A percentile compares a stretch with the other conserved stretches of the same genome.
Conservation (phyloP, 2,329 filamentous ascomycete genomes). For the Fusarium dlaminii region DNA sequence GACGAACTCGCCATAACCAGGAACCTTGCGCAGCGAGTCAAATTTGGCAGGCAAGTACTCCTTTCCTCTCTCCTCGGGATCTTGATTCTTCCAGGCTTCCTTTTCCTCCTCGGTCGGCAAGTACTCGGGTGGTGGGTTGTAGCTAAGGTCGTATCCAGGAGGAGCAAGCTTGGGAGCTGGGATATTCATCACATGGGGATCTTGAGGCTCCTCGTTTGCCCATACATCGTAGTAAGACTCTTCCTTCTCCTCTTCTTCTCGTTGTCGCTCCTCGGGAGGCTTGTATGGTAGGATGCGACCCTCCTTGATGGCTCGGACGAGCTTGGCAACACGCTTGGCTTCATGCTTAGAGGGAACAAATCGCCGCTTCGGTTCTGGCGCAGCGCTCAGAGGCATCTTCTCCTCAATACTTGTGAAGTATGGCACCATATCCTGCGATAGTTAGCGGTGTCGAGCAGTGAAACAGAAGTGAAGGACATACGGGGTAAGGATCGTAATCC, state of each 20-base stretch:
- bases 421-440: constrained; percentile 77
- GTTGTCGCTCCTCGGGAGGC: constrained; percentile 72
- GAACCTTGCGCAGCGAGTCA: constrained; percentile 87
- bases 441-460: constrained; percentile 11
- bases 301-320: constrained; percentile 94
- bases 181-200: constrained; percentile 92
- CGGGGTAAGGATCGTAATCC: constrained; percentile 91
- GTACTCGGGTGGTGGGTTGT: constrained; percentile 96
- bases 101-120: constrained; percentile 86
- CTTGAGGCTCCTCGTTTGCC: constrained; percentile 87
- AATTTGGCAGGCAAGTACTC: constrained; percentile 87
- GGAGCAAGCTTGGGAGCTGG: constrained; percentile 93
- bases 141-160: constrained; percentile 93
- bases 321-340: constrained; percentile 94
- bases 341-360: constrained; percentile 98
- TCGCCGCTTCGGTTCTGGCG: constrained; percentile 93
- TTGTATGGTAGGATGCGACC: constrained; percentile 93
- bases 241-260: constrained; percentile 77
- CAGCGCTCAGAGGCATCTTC: constrained; percentile 92
- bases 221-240: constrained; percentile 87
- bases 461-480: constrained; percentile 50
- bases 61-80: constrained; percentile 90
- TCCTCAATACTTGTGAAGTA: constrained; percentile 93
- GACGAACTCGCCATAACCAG: constrained; percentile 88
- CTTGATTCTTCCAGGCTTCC: constrained; percentile 83